Percentiles rank a stretch among this genome's conserved stretches.
These are phyloP conservation scores for Marasmius sp. DNA, from an alignment of 1,284 basidiomycete genomes.

Conservation along the genomic window DNA sequence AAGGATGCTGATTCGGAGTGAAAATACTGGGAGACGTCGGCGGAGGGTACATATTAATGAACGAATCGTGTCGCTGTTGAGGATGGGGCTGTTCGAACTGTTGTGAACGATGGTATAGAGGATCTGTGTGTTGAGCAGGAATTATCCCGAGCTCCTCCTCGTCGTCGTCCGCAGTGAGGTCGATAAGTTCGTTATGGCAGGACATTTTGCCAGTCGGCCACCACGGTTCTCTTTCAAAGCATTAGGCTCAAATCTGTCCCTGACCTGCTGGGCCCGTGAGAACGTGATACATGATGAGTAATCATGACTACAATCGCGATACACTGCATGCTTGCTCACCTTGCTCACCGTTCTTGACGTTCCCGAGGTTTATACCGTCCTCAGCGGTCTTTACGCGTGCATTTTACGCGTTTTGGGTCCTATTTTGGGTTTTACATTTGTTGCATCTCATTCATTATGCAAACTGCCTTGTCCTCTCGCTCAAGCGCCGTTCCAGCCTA, in stretches of 20 bases:
- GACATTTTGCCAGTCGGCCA: background rate
- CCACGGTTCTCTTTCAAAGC: background rate
- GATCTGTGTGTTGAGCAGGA: conserved; percentile 33
- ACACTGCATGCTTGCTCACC: background rate
- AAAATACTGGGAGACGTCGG: conserved; percentile 11
- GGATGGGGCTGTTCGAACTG: background rate
- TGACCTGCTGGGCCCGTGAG: background rate
- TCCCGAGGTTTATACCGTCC: background rate
- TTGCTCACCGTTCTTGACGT: background rate
- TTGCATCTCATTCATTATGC: background rate
- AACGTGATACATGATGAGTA: background rate
- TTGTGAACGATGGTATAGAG: background rate
- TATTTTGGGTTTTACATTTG: background rate
- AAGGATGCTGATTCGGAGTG: conserved; percentile 22
- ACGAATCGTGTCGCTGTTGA: conserved; percentile 8
- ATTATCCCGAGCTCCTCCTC: conserved; percentile 30
- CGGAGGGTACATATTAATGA: conserved; percentile 6
- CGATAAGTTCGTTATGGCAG: conserved; percentile 42
- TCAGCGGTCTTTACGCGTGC: background rate
- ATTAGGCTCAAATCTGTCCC: background rate
- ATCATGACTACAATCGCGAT: background rate
- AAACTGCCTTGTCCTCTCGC: background rate
- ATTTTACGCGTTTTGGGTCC: background rate
- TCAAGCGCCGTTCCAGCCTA: background rate
- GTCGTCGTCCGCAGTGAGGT: conserved; percentile 63